Conservation (phyloP, 495 filamentous ascomycete genomes). For the Elasticomyces elasticus region DNA sequence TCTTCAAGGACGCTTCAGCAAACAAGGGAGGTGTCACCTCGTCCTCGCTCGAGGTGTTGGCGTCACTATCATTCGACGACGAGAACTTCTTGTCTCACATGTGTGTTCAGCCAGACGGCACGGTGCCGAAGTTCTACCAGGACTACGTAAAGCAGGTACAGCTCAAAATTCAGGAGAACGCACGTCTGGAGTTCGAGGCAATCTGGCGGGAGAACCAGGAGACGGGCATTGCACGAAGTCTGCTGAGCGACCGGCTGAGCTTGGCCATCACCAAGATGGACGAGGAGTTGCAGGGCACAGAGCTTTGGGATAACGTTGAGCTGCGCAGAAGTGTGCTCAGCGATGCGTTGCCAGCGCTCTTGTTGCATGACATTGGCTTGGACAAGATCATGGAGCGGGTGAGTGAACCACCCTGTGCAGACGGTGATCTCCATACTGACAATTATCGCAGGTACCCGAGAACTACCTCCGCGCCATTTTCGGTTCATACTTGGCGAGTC, state of each 20-base stretch:
- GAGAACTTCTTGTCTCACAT: constrained; percentile 79
- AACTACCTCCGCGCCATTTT: constrained; percentile 92
- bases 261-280: constrained; percentile 88
- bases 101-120: constrained; percentile 72
- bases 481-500: constrained; percentile 84
- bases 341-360: constrained; percentile 75
- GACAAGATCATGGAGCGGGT: constrained; percentile 74
- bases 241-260: constrained; percentile 79
- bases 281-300: constrained; percentile 85
- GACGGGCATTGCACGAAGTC: constrained; percentile 66
- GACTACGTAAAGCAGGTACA: constrained; percentile 89
- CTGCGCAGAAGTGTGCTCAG: constrained; percentile 68
- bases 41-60: constrained; percentile 93
- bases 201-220: constrained; percentile 90
- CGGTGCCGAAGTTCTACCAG: constrained; percentile 79
- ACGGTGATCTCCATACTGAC: no score
- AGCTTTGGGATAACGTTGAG: constrained; percentile 76
- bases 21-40: constrained; percentile 99
- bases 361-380: constrained; percentile 82
- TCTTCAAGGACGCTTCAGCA: constrained; percentile 96
- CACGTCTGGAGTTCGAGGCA: constrained; percentile 87
- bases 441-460: constrained; percentile 60
- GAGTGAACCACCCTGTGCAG: no score
- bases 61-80: constrained; percentile 88
- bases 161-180: constrained; percentile 77